Evolutionary conservation across 1,284 basidiomycete genomes (phyloP).

Genomic region (Ceratorhiza oryzae-sativae): DNA sequence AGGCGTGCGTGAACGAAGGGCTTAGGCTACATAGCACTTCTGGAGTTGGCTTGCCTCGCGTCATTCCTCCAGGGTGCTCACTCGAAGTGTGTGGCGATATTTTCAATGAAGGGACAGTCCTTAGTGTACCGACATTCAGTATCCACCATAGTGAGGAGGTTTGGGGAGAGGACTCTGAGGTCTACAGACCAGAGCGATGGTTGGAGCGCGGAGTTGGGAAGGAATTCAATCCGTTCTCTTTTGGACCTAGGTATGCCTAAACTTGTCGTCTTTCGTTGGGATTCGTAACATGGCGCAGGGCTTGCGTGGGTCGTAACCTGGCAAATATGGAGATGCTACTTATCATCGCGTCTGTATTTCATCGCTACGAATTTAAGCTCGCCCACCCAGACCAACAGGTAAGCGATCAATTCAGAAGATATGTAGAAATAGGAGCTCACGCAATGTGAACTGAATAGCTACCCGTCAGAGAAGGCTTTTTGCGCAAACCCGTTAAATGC

Average conservation of each 20-base stretch:
- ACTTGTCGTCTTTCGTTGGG: slow-evolving; percentile 49
- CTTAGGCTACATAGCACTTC: slow-evolving; percentile 70
- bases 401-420: slow-evolving; percentile 48
- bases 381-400: slow-evolving; percentile 64
- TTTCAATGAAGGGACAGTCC: slow-evolving; percentile 77
- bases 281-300: background rate
- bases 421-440: too few species aligned
- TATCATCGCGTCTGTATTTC: slow-evolving; percentile 74
- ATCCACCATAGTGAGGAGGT: slow-evolving; percentile 73
- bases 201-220: slow-evolving; percentile 75
- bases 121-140: slow-evolving; percentile 78
- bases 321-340: slow-evolving; percentile 77
- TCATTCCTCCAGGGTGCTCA: slow-evolving; percentile 70
- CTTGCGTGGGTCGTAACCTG: slow-evolving; percentile 60
- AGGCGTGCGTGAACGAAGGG: slow-evolving; percentile 83
- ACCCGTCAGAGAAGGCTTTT: slow-evolving; percentile 75
- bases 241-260: slow-evolving; percentile 58
- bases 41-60: slow-evolving; percentile 78
- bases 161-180: slow-evolving; percentile 80
- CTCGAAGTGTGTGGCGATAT: slow-evolving; percentile 63
- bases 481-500: slow-evolving; percentile 75
- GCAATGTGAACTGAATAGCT: slow-evolving; percentile 55
- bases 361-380: slow-evolving; percentile 73
- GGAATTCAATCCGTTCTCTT: slow-evolving; percentile 78
- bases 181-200: slow-evolving; percentile 57